Evolutionary conservation across 805 yeast species (phyloP).

Genomic region (Scheffersomyces coipomensis): DNA sequence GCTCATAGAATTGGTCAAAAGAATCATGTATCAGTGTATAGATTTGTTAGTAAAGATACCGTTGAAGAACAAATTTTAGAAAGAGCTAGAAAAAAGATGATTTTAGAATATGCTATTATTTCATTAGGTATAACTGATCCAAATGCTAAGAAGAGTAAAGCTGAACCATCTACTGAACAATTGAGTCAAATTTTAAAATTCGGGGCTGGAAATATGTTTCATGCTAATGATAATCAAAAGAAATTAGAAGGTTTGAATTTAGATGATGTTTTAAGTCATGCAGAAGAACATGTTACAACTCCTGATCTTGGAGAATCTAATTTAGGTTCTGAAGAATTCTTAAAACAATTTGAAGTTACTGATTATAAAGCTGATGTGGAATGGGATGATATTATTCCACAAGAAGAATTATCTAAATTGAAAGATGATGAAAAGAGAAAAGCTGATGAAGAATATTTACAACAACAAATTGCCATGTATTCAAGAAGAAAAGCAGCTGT

Average conservation of each 20-base stretch:
- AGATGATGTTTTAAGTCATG: conserved; percentile 94
- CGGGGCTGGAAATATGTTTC: conserved; percentile 98
- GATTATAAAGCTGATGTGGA: conserved; percentile 97
- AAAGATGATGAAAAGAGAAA: conserved; percentile 89
- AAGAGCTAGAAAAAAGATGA: conserved; percentile 97
- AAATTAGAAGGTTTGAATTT: conserved; percentile 91
- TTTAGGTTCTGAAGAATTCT: conserved; percentile 95
- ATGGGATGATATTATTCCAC: conserved; percentile 99
- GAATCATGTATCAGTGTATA: conserved; percentile 94
- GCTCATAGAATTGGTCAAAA: conserved; percentile 99
- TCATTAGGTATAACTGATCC: conserved; percentile 92
- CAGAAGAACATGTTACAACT: conserved; percentile 94
- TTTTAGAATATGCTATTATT: conserved; percentile 94
- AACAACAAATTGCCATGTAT: conserved; percentile 87
- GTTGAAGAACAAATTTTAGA: conserved; percentile 97
- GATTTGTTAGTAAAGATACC: conserved; percentile 97
- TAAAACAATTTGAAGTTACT: conserved; percentile 96
- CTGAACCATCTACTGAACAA: conserved; percentile 82
- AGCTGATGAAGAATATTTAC: conserved; percentile 80
- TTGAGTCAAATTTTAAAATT: conserved; percentile 90
- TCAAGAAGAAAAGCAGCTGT: conserved; percentile 77
- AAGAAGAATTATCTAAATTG: conserved; percentile 81
- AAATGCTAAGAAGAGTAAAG: conserved; percentile 43
- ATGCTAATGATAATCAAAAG: conserved; percentile 91
- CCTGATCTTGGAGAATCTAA: conserved; percentile 98